Conservation (phyloP, 805 yeast genomes). For the Saturnispora sanitii region DNA sequence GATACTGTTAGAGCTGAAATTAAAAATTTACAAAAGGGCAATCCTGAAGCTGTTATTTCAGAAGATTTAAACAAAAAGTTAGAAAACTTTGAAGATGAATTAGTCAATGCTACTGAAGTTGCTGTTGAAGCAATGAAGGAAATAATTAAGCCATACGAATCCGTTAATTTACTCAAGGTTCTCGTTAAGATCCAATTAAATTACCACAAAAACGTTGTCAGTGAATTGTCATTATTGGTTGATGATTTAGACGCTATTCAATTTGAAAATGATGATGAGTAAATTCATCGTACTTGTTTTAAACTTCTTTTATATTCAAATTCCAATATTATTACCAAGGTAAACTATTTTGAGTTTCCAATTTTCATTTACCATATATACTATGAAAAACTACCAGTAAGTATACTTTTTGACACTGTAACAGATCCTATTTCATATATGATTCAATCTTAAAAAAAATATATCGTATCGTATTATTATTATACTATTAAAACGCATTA, state of each 20-base stretch:
- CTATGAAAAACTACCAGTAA: too few relatives aligned
- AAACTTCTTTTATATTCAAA: background rate
- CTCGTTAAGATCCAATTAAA: conserved; percentile 62
- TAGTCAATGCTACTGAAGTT: conserved; percentile 65
- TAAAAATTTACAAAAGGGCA: conserved; percentile 29
- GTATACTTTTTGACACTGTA: too few relatives aligned
- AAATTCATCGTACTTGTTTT: background rate
- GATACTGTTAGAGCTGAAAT: conserved; percentile 59
- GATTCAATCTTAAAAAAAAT: too few relatives aligned
- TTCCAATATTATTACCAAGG: too few relatives aligned
- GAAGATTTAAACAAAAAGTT: conserved; percentile 44
- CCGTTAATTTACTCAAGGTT: conserved; percentile 53
- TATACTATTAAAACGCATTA: background rate
- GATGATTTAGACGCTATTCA: conserved; percentile 36
- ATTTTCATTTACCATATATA: too few relatives aligned
- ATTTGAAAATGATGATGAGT: conserved; percentile 31
- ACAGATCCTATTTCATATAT: too few relatives aligned
- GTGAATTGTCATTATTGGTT: conserved; percentile 36
- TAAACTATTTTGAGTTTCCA: too few relatives aligned
- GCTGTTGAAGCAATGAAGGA: conserved; percentile 77
- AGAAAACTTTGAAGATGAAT: conserved; percentile 61
- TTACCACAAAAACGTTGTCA: conserved; percentile 45
- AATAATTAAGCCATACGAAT: conserved; percentile 57
- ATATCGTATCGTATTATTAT: background rate
- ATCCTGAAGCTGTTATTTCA: conserved; percentile 31